Conservation (phyloP, 306 rosid species). For the Dicorynia guianensis region DNA sequence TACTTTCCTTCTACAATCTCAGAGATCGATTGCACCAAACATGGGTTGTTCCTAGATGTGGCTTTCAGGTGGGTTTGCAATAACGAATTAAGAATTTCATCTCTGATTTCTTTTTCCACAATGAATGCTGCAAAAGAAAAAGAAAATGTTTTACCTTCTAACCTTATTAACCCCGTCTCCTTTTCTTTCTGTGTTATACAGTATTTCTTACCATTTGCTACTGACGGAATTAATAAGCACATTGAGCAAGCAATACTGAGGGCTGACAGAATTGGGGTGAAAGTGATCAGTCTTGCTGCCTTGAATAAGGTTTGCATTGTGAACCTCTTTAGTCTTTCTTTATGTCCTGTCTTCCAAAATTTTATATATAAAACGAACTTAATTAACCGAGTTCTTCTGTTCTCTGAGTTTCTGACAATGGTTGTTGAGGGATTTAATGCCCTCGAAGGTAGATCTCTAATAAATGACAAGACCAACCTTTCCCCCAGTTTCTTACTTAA, state of each 20-base stretch:
- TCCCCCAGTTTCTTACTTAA: constrained; percentile 13
- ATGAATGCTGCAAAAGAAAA: background rate
- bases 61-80: constrained; percentile 61
- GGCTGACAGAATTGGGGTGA: constrained; percentile 83
- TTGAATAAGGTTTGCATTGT: constrained; percentile 73
- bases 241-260: constrained; percentile 83
- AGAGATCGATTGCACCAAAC: constrained; percentile 76
- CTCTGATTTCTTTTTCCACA: background rate
- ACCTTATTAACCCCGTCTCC: background rate
- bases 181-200: constrained; percentile 36
- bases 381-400: constrained; percentile 20
- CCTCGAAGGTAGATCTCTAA: constrained; percentile 3
- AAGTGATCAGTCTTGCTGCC: constrained; percentile 92
- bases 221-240: constrained; percentile 73
- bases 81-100: background rate
- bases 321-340: too few species aligned
- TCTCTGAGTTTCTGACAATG: constrained; percentile 37
- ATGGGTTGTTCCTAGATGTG: constrained; percentile 87
- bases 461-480: constrained; percentile 1
- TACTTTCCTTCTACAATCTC: constrained; percentile 63
- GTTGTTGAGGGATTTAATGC: constrained; percentile 46
- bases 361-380: background rate
- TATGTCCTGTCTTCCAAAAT: background rate
- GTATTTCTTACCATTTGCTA: constrained; percentile 92
- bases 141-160: too few species aligned